phyloP scores from a whole-genome alignment of 768 basidiomycete genomes.

The Russula lepida region DNA sequence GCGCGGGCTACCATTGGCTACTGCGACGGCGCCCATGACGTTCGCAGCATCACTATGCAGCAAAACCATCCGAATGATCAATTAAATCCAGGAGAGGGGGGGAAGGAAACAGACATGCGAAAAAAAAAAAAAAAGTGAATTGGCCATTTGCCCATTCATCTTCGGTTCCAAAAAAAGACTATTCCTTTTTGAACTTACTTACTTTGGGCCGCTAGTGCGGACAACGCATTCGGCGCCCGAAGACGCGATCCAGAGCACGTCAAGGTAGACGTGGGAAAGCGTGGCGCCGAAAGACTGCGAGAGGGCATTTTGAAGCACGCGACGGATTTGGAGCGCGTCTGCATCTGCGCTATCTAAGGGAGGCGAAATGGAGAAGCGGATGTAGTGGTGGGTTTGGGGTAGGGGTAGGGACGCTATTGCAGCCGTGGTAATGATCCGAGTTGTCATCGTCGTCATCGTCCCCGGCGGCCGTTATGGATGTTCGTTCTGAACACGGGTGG shows the following conservation, averaged over 20 bases:
- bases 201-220: slow-evolving; percentile 35
- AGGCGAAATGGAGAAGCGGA: slow-evolving; percentile 38
- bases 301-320: slow-evolving; percentile 47
- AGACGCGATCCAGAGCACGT: slow-evolving; percentile 47
- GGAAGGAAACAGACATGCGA: background rate
- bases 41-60: slow-evolving; percentile 26
- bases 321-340: slow-evolving; percentile 41
- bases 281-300: slow-evolving; percentile 48
- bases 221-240: slow-evolving; percentile 36
- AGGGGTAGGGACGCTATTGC: slow-evolving; percentile 4
- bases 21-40: slow-evolving; percentile 27
- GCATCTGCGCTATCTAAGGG: slow-evolving; percentile 24
- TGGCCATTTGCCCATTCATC: no score
- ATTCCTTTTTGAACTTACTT: slow-evolving; percentile 8
- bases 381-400: slow-evolving; percentile 34
- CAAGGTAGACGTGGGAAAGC: slow-evolving; percentile 43
- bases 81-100: background rate
- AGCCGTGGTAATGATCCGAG: background rate
- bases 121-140: background rate
- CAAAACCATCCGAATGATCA: background rate
- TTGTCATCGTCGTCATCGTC: background rate
- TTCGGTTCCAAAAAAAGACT: no score
- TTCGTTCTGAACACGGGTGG: background rate
- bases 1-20: slow-evolving; percentile 19
- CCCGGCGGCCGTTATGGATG: background rate